These are phyloP conservation scores for Pythium plurisporium DNA, from an alignment of 352 stramenopile genomes.

Conservation along the genomic window DNA sequence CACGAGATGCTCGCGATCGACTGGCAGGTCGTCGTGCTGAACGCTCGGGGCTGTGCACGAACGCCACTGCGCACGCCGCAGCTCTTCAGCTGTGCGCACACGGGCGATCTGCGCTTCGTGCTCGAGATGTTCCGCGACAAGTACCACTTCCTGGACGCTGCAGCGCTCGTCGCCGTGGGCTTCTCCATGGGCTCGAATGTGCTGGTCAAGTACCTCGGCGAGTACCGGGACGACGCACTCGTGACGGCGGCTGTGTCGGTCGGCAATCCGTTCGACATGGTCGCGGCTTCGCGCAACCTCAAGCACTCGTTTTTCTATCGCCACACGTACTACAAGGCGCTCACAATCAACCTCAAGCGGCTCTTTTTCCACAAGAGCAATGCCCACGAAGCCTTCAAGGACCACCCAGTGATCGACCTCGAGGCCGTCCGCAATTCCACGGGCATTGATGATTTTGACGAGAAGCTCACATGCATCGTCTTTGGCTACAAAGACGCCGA, in stretches of 20 bases:
- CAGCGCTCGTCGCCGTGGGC: slow-evolving; percentile 41
- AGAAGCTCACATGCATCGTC: slow-evolving; percentile 51
- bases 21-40: slow-evolving; percentile 76
- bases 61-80: slow-evolving; percentile 52
- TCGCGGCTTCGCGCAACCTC: slow-evolving; percentile 42
- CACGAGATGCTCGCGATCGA: slow-evolving; percentile 30
- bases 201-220: slow-evolving; percentile 72
- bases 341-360: slow-evolving; percentile 44
- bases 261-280: slow-evolving; percentile 70
- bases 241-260: slow-evolving; percentile 54
- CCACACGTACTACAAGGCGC: slow-evolving; percentile 48
- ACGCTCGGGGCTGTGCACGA: slow-evolving; percentile 58
- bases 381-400: slow-evolving; percentile 49
- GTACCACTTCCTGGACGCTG: slow-evolving; percentile 51
- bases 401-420: slow-evolving; percentile 46
- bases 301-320: slow-evolving; percentile 44
- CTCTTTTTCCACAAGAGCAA: slow-evolving; percentile 68
- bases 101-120: slow-evolving; percentile 52
- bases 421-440: slow-evolving; percentile 40
- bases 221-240: slow-evolving; percentile 39
- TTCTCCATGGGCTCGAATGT: slow-evolving; percentile 77
- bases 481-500: slow-evolving; percentile 55
- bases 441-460: slow-evolving; percentile 58
- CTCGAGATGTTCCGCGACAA: slow-evolving; percentile 30
- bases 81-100: slow-evolving; percentile 75